These are phyloP conservation scores for Cutaneotrichosporon arboriforme DNA, from an alignment of 1,284 basidiomycete genomes.

Conservation along the genomic window DNA sequence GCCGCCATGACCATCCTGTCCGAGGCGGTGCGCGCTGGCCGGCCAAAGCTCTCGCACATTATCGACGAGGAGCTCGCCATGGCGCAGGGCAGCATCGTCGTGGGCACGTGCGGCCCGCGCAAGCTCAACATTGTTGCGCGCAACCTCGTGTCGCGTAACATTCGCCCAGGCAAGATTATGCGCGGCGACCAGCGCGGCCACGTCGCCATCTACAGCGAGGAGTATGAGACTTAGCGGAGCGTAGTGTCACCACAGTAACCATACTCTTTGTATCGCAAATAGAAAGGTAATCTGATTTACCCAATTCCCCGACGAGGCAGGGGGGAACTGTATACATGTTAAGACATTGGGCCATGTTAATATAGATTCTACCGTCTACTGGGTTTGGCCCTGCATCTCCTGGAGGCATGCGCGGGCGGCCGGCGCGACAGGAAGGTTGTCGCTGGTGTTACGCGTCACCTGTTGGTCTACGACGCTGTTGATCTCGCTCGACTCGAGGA, in stretches of 20 bases:
- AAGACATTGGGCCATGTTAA: no score
- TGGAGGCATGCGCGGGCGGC: no score
- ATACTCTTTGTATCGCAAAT: neutral
- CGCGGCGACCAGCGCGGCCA: constrained; percentile 60
- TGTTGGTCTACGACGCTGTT: neutral
- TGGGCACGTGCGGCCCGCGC: constrained; percentile 72
- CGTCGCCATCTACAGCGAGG: constrained; percentile 61
- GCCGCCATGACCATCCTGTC: constrained; percentile 62
- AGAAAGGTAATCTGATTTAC: neutral
- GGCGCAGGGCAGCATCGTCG: constrained; percentile 58
- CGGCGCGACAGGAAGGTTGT: no score
- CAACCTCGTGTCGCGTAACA: constrained; percentile 61
- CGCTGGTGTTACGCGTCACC: no score
- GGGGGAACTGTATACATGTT: neutral
- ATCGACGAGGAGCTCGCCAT: constrained; percentile 61
- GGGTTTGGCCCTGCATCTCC: no score
- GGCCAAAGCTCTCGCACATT: constrained; percentile 65
- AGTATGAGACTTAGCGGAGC: constrained; percentile 58
- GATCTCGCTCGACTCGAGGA: neutral
- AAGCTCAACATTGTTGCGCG: constrained; percentile 67
- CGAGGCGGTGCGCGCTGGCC: constrained; percentile 65
- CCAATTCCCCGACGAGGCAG: no score
- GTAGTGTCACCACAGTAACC: neutral
- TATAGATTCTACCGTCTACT: no score
- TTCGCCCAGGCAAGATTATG: constrained; percentile 56